Percentiles rank a stretch among this genome's conserved stretches.
Evolutionary conservation across 2,329 filamentous ascomycete genomes (phyloP).

Genomic region (Aspergillus sp.): DNA sequence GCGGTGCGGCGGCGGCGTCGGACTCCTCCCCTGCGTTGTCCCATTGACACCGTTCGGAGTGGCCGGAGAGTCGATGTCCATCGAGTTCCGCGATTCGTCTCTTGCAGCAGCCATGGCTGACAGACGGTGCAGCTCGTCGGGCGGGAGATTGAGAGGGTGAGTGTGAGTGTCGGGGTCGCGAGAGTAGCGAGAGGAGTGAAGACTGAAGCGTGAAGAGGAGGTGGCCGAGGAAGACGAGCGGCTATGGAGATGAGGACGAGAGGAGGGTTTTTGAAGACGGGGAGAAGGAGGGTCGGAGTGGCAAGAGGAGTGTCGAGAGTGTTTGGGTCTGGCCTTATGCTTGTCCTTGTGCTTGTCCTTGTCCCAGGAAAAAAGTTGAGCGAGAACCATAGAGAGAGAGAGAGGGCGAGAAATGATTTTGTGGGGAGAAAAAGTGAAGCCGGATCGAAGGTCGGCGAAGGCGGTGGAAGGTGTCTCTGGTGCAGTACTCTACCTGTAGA

Average conservation of each 20-base stretch:
- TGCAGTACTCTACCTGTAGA: too few species aligned
- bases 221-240: conserved; percentile 23
- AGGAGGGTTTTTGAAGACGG: conserved; percentile 9
- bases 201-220: conserved; percentile 22
- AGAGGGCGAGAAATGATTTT: conserved; percentile 8
- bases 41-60: conserved; percentile 30
- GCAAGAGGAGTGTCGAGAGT: conserved; percentile 5
- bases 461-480: too few species aligned
- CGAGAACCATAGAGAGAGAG: conserved; percentile 31
- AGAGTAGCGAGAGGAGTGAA: conserved; percentile 25
- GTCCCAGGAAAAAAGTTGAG: conserved; percentile 30
- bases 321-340: conserved; percentile 4
- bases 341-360: conserved; percentile 12
- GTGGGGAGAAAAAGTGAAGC: conserved; percentile 9
- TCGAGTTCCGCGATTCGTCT: conserved; percentile 49
- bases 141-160: conserved; percentile 82
- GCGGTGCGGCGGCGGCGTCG: conserved; percentile 40
- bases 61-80: conserved; percentile 65
- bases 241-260: conserved; percentile 12
- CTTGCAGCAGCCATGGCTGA: conserved; percentile 46
- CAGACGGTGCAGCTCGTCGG: conserved; percentile 74
- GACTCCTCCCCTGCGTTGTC: conserved; percentile 27
- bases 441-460: conserved; percentile 31
- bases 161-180: conserved; percentile 59
- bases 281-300: conserved; percentile 1